Conservation (phyloP, 257 asterid species). For the Cynanchum wilfordii region DNA sequence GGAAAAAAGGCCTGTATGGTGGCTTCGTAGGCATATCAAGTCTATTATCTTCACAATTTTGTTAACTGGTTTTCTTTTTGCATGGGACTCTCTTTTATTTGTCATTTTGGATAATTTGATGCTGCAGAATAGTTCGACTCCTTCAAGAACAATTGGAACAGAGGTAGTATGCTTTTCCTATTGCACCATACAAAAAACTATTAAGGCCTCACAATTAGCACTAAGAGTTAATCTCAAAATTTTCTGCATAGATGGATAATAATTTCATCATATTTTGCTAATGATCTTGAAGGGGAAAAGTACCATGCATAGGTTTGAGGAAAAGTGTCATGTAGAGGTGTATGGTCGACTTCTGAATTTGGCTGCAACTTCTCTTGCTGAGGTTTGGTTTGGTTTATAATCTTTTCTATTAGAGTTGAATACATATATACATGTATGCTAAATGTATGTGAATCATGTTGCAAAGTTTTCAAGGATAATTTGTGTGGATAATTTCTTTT, state of each 20-base stretch:
- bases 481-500: neutral
- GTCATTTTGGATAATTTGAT: constrained; percentile 43
- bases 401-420: neutral
- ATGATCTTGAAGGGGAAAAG: constrained; percentile 28
- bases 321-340: constrained; percentile 40
- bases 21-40: constrained; percentile 51
- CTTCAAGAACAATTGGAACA: constrained; percentile 18
- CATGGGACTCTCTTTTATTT: constrained; percentile 58
- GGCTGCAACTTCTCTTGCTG: constrained; percentile 66
- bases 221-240: neutral
- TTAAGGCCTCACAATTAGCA: neutral
- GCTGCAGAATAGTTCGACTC: constrained; percentile 29
- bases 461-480: neutral
- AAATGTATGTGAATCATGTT: neutral
- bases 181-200: neutral
- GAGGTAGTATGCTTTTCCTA: constrained; percentile 47
- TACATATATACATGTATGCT: neutral
- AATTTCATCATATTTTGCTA: neutral
- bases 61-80: constrained; percentile 45
- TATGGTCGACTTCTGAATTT: constrained; percentile 50
- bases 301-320: constrained; percentile 17
- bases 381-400: constrained; percentile 60
- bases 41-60: constrained; percentile 42
- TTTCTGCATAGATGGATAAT: neutral
- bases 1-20: constrained; percentile 44